Base-by-base conservation (phyloP, 2,329 filamentous ascomycete species). In the Chlorencoelia australis region DNA sequence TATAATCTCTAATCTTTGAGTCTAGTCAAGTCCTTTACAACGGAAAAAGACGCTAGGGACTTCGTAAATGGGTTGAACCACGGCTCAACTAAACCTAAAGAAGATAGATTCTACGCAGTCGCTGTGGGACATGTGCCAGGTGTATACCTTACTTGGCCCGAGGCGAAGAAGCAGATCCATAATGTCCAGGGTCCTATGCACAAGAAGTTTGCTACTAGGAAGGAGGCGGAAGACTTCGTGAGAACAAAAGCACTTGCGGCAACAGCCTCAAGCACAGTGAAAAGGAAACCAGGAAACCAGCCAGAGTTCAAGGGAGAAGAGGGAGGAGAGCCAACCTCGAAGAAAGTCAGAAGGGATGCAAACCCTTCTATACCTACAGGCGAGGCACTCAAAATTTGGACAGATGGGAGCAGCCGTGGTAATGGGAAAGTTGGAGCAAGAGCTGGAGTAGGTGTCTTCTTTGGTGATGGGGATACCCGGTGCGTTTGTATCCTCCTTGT, bases 221-320 rank as follows among this genome's bases (percentile, higher is more conserved):
- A 67, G 39, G 86, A 93, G 57, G 89, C 89, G 0, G 75, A 89
- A 52, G 74, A 74, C 14, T 95, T 83, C 55, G 82, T 94, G 33
- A 64, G 60, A 24, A 58, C 55, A 29, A 62, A 57, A 18, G 55
- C 52, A 30, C 47, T 46, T 60, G 42, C 11, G 10, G 18, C 30
- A n/a, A 33, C 16, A 27, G 32, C n/a, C 14, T 3, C 20, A 14
- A n/a, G 25, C 9, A 21, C 24, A 9, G 28, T 20, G 7, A n/a
- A n/a, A n/a, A n/a, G n/a, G n/a, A n/a, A n/a, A n/a, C n/a, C n/a
- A n/a, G n/a, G n/a, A n/a, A 41, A 33, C 27, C 16, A 53, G 61
- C 46, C 59, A 32, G 57, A 17, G 27, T 22, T 5, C 18, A 50
- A 47, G 21, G 31, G 39, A 39, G 27, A 40, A 19, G 38, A 45